Conservation (phyloP, 305 asterid species). For the Fraxinus dipetala region DNA sequence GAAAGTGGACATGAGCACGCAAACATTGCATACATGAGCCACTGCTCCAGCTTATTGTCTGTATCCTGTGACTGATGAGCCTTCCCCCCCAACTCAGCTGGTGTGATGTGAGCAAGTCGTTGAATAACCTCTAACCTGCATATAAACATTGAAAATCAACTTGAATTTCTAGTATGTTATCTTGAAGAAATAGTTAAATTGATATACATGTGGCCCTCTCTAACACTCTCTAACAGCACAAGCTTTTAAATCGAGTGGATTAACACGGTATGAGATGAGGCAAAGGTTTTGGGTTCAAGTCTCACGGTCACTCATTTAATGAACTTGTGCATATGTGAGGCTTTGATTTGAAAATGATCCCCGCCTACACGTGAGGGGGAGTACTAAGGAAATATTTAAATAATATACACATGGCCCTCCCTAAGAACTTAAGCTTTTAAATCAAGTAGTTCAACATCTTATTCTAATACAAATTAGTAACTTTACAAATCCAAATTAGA, state of each 20-base stretch:
- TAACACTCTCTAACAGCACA: neutral
- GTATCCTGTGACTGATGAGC: constrained; percentile 93
- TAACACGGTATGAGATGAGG: neutral
- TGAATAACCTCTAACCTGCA: constrained; percentile 93
- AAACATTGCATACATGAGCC: constrained; percentile 99
- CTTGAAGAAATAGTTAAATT: constrained; percentile 1
- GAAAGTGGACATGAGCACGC: constrained; percentile 93
- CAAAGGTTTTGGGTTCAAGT: neutral
- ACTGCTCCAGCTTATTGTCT: constrained; percentile 93
- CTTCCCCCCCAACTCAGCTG: constrained; percentile 96
- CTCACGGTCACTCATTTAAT: neutral
- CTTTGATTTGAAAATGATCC: neutral
- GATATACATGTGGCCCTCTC: neutral
- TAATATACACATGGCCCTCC: neutral
- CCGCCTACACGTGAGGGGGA: neutral
- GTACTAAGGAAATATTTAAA: neutral
- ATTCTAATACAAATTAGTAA: constrained; percentile 2
- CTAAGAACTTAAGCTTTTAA: neutral
- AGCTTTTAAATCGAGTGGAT: neutral
- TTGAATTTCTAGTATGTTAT: constrained; percentile 6
- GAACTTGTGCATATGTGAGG: neutral
- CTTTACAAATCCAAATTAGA: constrained; percentile 19
- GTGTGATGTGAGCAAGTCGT: constrained; percentile 90
- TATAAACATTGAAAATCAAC: constrained; percentile 15
- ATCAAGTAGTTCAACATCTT: neutral